Conservation (phyloP, 2,329 filamentous ascomycete genomes). For the Aspergillus jensenii region DNA sequence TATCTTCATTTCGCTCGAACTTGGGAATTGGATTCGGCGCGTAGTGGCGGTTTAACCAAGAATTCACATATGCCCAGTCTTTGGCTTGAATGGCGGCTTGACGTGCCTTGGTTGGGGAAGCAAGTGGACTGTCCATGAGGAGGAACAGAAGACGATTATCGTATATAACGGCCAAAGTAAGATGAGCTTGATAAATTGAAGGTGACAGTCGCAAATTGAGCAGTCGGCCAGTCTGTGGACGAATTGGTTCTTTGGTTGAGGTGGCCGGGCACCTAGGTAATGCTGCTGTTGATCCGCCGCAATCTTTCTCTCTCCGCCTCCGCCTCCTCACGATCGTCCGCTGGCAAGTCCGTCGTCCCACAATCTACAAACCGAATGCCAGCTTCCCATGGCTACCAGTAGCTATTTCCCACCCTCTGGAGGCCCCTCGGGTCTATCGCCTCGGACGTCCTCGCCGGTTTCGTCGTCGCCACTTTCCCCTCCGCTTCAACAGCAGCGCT, state of each 20-base stretch:
- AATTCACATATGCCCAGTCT: conserved; percentile 86
- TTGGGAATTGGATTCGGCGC: conserved; percentile 61
- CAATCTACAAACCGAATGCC: conserved; percentile 1
- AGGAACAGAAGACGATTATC: neutral
- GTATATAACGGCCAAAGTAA: neutral
- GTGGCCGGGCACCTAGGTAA: neutral
- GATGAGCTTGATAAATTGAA: neutral
- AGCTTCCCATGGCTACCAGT: conserved; percentile 27
- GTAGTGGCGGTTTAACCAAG: conserved; percentile 75
- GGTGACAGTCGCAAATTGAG: neutral
- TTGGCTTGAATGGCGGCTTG: conserved; percentile 79
- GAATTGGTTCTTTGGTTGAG: neutral
- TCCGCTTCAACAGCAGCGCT: conserved; percentile 32
- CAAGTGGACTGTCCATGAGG: conserved; percentile 43
- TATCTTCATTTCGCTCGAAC: conserved; percentile 87
- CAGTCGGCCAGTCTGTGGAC: neutral
- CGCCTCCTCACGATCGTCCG: conserved; percentile 23
- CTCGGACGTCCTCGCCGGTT: conserved; percentile 23
- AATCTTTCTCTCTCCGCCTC: conserved; percentile 10
- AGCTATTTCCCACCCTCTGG: conserved; percentile 33
- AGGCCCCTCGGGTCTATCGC: conserved; percentile 22
- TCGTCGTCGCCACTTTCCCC: conserved; percentile 32
- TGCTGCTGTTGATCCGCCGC: neutral
- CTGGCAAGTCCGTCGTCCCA: conserved; percentile 6
- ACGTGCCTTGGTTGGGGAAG: conserved; percentile 65